Evolutionary conservation across 768 basidiomycete species (phyloP), one percentile per base, ranked within the genome.

Genomic region (Gyrodon lividus): DNA sequence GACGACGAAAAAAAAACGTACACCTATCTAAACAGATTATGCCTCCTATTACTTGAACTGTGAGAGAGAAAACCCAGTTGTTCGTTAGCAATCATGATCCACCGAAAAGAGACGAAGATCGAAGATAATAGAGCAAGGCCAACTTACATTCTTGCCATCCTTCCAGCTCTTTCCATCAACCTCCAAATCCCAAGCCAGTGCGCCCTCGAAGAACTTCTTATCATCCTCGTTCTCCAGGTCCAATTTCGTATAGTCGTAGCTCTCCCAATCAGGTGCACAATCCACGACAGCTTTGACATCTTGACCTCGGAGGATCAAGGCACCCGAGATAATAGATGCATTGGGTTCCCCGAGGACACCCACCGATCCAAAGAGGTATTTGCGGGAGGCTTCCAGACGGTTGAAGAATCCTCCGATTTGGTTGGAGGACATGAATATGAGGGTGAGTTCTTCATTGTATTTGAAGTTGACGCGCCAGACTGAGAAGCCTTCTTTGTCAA

Each of bases 381-480:
- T 96, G 72, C 96, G 87, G 20, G 94, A 93, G 9, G 84, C 97
- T 76, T 98, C 97, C 8, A 99, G 84, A 51, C 97, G 92, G 81
- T 95, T 91, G 83, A 95, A 98, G 85, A 96, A 93, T 16, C 96
- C 96, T 52, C 83, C 83, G 64, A 97, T 83, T 72, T 89, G 90
- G 80, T 98, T 98, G 55, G 84, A 81, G 53, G 92, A 94, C 94
- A 92, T 98, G 82, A 92, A 98, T 46, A 81, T 81, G 71, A 85
- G 83, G 19, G 93, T 93, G 57, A 98, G 84, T 72, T 97, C 95
- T 19, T 85, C 77, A 74, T 90, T 90, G 84, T 96, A 98, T 77
- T 96, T 97, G 86, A 91, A 99, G 76, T 92, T 90, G 49, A 93
- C 84, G 51, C 89, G 81, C 89, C 90, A 95, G 67, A 84, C 71